phyloP scores from a whole-genome alignment of 805 yeast genomes.

The Wickerhamiella allomyrinae region DNA sequence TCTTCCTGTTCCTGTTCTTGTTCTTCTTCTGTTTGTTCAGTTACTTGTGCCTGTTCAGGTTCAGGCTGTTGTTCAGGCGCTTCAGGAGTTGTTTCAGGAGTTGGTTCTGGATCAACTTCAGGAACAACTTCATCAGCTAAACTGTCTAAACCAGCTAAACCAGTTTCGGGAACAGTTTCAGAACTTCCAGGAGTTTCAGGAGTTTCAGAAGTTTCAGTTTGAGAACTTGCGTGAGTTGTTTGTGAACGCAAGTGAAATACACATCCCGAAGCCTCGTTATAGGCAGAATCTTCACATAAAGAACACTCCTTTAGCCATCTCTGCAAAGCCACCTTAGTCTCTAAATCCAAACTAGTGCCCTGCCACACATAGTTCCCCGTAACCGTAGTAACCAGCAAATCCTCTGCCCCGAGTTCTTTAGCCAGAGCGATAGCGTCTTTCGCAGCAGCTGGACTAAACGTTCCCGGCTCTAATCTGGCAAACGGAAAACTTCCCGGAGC shows the following conservation, averaged over 20 bases:
- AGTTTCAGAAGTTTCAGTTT: too few species aligned
- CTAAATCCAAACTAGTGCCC: constrained; percentile 5
- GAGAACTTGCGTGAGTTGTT: too few species aligned
- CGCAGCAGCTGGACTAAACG: constrained; percentile 64
- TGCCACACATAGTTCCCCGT: constrained; percentile 10
- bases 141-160: not conserved
- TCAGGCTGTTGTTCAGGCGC: not conserved
- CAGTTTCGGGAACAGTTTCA: too few species aligned
- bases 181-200: too few species aligned
- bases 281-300: not conserved
- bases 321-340: constrained; percentile 9
- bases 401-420: constrained; percentile 37
- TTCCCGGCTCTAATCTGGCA: constrained; percentile 16
- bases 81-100: not conserved
- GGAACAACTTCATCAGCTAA: too few species aligned
- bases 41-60: not conserved
- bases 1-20: not conserved
- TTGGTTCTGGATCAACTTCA: not conserved
- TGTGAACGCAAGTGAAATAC: not conserved
- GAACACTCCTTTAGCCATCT: constrained; percentile 10
- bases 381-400: constrained; percentile 8
- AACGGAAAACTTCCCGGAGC: constrained; percentile 2
- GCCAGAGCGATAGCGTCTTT: constrained; percentile 56
- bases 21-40: not conserved
- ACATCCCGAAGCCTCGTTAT: not conserved